Evolutionary conservation across 805 yeast species (phyloP).

Genomic region (Wickerhamomyces pijperi): DNA sequence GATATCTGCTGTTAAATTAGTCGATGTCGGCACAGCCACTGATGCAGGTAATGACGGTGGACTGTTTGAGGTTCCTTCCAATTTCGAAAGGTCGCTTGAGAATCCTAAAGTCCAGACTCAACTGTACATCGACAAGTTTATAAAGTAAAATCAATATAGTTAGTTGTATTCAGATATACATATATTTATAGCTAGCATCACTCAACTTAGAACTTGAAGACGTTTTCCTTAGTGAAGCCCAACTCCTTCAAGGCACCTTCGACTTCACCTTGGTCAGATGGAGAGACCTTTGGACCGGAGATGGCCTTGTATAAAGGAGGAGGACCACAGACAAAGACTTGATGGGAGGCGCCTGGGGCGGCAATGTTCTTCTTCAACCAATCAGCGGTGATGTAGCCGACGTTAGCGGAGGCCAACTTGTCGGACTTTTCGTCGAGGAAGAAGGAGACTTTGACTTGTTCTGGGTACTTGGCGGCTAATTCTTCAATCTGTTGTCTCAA

Average conservation of each 20-base stretch:
- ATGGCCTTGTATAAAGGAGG: conserved; percentile 81
- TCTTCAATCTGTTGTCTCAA: conserved; percentile 68
- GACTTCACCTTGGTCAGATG: conserved; percentile 91
- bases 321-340: conserved; percentile 91
- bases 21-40: no score
- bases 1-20: conserved; percentile 4
- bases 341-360: conserved; percentile 54
- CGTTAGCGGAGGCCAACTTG: conserved; percentile 38
- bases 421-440: conserved; percentile 57
- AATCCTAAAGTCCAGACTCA: conserved; percentile 11
- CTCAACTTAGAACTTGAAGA: conserved; percentile 62
- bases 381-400: conserved; percentile 74
- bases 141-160: background rate
- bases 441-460: conserved; percentile 67
- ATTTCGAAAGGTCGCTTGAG: conserved; percentile 6
- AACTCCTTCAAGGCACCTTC: conserved; percentile 80
- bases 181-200: no score
- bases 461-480: conserved; percentile 55
- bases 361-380: conserved; percentile 52
- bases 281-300: conserved; percentile 77
- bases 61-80: no score
- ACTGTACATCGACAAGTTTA: conserved; percentile 2
- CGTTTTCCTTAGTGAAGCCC: conserved; percentile 79
- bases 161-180: no score
- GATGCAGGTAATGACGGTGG: no score